Conservation (phyloP, 176 grass and related monocot genomes). For the Raddia guianensis region DNA sequence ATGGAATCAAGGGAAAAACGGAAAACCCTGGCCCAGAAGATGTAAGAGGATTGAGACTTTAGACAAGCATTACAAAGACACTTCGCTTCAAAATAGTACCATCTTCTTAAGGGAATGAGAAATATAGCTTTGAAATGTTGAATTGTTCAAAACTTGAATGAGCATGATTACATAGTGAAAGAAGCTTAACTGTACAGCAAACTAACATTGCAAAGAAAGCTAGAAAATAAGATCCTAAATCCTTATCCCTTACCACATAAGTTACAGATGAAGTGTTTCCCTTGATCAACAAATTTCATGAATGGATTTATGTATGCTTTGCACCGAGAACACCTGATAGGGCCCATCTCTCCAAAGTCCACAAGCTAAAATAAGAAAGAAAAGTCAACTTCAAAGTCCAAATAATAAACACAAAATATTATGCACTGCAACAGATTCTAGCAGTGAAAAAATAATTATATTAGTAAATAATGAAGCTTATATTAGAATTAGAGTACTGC, state of each 20-base stretch:
- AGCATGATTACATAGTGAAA: background rate
- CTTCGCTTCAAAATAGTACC: background rate
- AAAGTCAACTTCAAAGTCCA: conserved; percentile 22
- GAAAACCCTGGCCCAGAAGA: background rate
- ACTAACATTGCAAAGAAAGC: conserved; percentile 16
- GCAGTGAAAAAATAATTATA: background rate
- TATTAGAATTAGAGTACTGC: conserved; percentile 13
- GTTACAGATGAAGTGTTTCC: conserved; percentile 73
- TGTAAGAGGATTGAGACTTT: background rate
- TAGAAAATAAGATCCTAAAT: conserved; percentile 16
- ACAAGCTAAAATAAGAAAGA: conserved; percentile 59
- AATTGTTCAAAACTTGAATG: background rate
- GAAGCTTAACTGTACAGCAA: conserved; percentile 6
- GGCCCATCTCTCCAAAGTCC: conserved; percentile 87
- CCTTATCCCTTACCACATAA: conserved; percentile 65
- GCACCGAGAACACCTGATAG: conserved; percentile 81
- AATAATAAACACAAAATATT: background rate
- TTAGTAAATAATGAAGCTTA: conserved; percentile 10
- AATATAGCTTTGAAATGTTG: background rate
- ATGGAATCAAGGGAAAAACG: background rate
- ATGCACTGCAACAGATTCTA: background rate
- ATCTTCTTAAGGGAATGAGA: background rate
- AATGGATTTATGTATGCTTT: conserved; percentile 94
- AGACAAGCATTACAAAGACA: conserved; percentile 12
- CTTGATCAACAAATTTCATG: conserved; percentile 90